Conservation (phyloP, 495 filamentous ascomycete species). For the Hamigera avellanea region DNA sequence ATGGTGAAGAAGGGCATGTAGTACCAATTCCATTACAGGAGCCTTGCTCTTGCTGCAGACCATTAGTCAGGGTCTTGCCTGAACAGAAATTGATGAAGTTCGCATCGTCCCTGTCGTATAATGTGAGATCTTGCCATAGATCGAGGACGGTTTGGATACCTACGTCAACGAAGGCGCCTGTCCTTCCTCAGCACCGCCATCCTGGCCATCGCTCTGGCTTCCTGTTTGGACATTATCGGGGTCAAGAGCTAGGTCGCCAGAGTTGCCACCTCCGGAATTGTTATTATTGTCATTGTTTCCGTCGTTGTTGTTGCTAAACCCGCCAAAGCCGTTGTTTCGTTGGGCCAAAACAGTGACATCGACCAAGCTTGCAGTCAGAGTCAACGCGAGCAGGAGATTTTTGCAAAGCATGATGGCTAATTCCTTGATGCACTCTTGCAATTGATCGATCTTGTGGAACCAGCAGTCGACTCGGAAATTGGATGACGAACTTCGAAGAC, state of each 20-base stretch:
- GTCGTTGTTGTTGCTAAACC: neutral
- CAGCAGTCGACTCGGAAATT: too few relatives aligned
- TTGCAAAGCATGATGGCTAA: too few relatives aligned
- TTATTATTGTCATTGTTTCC: neutral
- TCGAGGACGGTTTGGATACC: slow-evolving; percentile 6
- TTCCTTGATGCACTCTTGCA: too few relatives aligned
- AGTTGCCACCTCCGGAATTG: neutral
- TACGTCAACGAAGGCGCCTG: slow-evolving; percentile 45
- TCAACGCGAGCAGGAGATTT: too few relatives aligned
- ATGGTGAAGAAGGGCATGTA: slow-evolving; percentile 9
- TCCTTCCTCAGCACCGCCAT: slow-evolving; percentile 25
- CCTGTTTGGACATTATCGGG: slow-evolving; percentile 38
- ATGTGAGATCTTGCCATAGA: too few relatives aligned
- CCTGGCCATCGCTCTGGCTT: slow-evolving; percentile 16
- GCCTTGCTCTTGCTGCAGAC: slow-evolving; percentile 48
- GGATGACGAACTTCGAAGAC: too few relatives aligned
- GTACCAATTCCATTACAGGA: slow-evolving; percentile 56
- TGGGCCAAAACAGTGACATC: too few relatives aligned
- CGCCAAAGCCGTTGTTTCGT: neutral
- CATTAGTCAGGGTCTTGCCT: slow-evolving; percentile 59
- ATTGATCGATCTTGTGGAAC: too few relatives aligned
- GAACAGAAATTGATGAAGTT: slow-evolving; percentile 65
- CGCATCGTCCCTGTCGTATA: slow-evolving; percentile 21
- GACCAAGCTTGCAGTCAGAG: too few relatives aligned
- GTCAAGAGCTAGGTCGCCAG: slow-evolving; percentile 17